A percentile compares a stretch with the other conserved stretches of the same genome.
phyloP scores from a whole-genome alignment of 1,284 basidiomycete species.

The Phellopilus nigrolimitatus region DNA sequence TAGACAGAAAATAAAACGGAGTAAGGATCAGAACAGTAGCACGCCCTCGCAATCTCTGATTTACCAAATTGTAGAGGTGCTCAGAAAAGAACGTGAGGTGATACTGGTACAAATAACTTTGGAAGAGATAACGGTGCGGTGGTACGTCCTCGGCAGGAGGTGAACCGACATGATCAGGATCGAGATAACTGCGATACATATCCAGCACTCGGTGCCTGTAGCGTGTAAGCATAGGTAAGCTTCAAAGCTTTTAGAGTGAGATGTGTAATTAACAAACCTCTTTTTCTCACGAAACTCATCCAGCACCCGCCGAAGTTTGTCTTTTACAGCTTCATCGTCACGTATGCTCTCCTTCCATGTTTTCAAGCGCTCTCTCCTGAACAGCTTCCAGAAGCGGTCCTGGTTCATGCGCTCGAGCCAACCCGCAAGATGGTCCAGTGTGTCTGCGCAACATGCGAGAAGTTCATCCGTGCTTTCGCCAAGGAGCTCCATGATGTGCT shows the following conservation, averaged over 20 bases:
- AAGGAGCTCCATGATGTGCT: constrained; percentile 49
- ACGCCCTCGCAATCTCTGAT: not conserved
- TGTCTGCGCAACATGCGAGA: constrained; percentile 43
- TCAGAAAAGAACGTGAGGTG: constrained; percentile 36
- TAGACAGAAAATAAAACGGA: too few relatives aligned
- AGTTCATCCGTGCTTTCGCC: constrained; percentile 54
- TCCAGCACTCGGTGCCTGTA: constrained; percentile 65
- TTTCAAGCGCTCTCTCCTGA: constrained; percentile 33
- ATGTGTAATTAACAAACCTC: constrained; percentile 37
- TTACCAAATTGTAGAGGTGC: constrained; percentile 29
- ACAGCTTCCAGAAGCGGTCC: constrained; percentile 32
- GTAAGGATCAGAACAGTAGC: constrained; percentile 32
- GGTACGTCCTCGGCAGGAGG: constrained; percentile 35
- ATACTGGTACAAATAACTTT: constrained; percentile 70
- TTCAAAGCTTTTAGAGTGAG: not conserved
- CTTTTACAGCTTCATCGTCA: constrained; percentile 36
- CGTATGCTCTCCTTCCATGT: constrained; percentile 34
- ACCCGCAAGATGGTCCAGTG: constrained; percentile 41
- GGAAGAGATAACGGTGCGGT: constrained; percentile 61
- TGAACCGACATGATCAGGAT: constrained; percentile 37
- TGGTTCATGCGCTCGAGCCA: constrained; percentile 49
- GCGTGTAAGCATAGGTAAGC: not conserved
- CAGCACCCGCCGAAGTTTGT: constrained; percentile 37
- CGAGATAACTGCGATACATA: constrained; percentile 63
- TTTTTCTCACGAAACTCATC: constrained; percentile 46